A percentile compares a stretch with the other conserved stretches of the same genome.
Conservation (phyloP, 768 basidiomycete species). For the Calocybe cyanea region DNA sequence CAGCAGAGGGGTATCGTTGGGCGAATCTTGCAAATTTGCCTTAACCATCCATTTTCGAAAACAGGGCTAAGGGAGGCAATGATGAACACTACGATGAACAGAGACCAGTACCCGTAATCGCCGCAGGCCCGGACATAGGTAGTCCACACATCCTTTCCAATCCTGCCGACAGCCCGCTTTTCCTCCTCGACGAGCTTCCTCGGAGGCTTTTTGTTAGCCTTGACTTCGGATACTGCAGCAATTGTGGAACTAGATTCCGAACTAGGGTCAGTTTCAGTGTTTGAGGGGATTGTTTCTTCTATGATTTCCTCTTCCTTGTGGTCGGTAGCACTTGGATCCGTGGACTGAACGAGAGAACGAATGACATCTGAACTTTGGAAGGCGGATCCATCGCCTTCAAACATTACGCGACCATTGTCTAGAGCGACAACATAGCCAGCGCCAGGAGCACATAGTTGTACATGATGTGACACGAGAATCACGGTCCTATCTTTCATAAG, state of each 20-base stretch:
- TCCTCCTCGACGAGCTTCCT: constrained; percentile 86
- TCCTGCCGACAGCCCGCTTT: constrained; percentile 70
- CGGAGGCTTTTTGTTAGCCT: constrained; percentile 52
- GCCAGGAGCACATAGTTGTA: constrained; percentile 79
- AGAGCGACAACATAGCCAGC: constrained; percentile 81
- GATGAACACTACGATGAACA: constrained; percentile 49
- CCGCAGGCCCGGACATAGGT: constrained; percentile 53
- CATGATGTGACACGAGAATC: constrained; percentile 93
- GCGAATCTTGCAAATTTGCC: constrained; percentile 28
- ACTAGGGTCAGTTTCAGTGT: constrained; percentile 5
- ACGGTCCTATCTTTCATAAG: constrained; percentile 80
- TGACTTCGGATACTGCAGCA: constrained; percentile 21
- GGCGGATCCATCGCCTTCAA: constrained; percentile 58
- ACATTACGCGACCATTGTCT: constrained; percentile 77
- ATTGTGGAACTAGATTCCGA: constrained; percentile 31
- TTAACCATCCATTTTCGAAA: constrained; percentile 69
- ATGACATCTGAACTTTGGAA: constrained; percentile 72
- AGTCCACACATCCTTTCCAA: constrained; percentile 62
- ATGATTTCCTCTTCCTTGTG: constrained; percentile 40
- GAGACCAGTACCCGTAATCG: constrained; percentile 48
- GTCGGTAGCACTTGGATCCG: constrained; percentile 17
- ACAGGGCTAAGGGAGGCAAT: constrained; percentile 64
- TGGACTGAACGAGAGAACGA: constrained; percentile 61
- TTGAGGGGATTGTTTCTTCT: constrained; percentile 22
- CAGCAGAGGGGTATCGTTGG: background rate